phyloP scores from a whole-genome alignment of 2,329 filamentous ascomycete species.

The Botrytis sinoallii region DNA sequence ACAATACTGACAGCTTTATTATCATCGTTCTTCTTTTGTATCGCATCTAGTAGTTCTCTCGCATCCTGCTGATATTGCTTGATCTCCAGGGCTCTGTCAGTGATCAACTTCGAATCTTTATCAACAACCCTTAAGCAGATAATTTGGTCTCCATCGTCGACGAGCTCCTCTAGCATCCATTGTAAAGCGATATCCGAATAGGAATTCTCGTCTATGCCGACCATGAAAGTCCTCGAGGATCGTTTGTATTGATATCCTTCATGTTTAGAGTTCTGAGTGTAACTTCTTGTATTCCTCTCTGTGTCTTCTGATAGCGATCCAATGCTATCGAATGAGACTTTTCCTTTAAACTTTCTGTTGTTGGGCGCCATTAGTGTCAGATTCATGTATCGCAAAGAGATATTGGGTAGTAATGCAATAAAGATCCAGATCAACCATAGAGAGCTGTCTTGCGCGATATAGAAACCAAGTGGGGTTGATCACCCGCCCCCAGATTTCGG shows the following conservation, averaged over 20 bases:
- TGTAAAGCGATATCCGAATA: conserved; percentile 72
- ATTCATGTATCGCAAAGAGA: neutral
- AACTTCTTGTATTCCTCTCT: conserved; percentile 55
- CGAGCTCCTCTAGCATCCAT: conserved; percentile 71
- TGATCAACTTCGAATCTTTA: conserved; percentile 64
- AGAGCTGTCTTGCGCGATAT: conserved; percentile 14
- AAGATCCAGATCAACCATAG: neutral
- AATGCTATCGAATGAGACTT: conserved; percentile 75
- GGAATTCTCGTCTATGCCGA: conserved; percentile 70
- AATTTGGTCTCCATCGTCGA: conserved; percentile 75
- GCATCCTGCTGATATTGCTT: conserved; percentile 65
- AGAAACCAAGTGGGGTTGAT: conserved; percentile 21
- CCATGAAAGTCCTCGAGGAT: conserved; percentile 67
- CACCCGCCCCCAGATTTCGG: conserved; percentile 20
- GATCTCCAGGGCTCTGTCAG: conserved; percentile 55
- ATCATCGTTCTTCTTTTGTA: conserved; percentile 66
- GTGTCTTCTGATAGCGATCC: conserved; percentile 60
- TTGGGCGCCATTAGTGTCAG: conserved; percentile 22
- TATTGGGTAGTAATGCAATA: conserved; percentile 1
- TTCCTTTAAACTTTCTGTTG: conserved; percentile 57
- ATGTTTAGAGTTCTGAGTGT: conserved; percentile 70
- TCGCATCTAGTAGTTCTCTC: conserved; percentile 59
- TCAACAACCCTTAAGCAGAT: conserved; percentile 70
- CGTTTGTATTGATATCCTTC: conserved; percentile 67
- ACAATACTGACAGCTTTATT: conserved; percentile 69